Percentiles rank a stretch among this genome's conserved stretches.
Conservation (phyloP, 2,329 filamentous ascomycete genomes). For the Fusarium sambucinum region DNA sequence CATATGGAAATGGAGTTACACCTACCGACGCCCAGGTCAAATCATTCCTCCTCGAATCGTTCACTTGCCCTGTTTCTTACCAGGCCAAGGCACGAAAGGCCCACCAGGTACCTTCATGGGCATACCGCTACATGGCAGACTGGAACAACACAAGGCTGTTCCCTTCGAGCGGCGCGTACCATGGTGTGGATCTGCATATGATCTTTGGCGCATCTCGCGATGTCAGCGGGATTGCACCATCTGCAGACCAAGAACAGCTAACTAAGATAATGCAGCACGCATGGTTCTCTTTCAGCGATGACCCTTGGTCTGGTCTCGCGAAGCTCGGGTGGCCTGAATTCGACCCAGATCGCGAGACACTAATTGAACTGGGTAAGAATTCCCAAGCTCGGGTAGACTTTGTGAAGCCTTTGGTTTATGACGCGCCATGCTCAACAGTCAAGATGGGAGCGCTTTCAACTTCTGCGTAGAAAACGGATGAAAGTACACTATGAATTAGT, state of each 20-base stretch:
- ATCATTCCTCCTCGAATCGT: slow-evolving; percentile 58
- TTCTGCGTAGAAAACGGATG: no score
- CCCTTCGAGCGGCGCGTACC: slow-evolving; percentile 61
- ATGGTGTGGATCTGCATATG: slow-evolving; percentile 62
- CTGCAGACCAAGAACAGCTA: slow-evolving; percentile 49
- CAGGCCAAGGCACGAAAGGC: slow-evolving; percentile 53
- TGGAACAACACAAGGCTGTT: slow-evolving; percentile 63
- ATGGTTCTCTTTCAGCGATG: slow-evolving; percentile 56
- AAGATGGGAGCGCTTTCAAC: slow-evolving; percentile 39
- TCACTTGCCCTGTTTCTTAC: slow-evolving; percentile 59
- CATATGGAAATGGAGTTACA: slow-evolving; percentile 55
- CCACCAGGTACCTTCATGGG: slow-evolving; percentile 56
- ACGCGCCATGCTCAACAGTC: slow-evolving; percentile 33
- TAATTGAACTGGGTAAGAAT: slow-evolving; percentile 34
- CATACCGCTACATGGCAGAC: slow-evolving; percentile 62
- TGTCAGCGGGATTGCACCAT: slow-evolving; percentile 54
- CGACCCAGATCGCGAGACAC: slow-evolving; percentile 21
- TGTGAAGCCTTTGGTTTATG: slow-evolving; percentile 27
- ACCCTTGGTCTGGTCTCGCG: slow-evolving; percentile 53
- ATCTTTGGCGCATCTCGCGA: slow-evolving; percentile 58
- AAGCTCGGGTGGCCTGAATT: slow-evolving; percentile 46
- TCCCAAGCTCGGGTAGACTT: slow-evolving; percentile 16
- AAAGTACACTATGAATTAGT: no score
- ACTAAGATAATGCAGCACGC: slow-evolving; percentile 55
- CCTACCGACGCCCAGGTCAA: slow-evolving; percentile 55